These are phyloP conservation scores for Melaleuca alternifolia DNA, from an alignment of 345 rosid genomes.

Conservation along the genomic window DNA sequence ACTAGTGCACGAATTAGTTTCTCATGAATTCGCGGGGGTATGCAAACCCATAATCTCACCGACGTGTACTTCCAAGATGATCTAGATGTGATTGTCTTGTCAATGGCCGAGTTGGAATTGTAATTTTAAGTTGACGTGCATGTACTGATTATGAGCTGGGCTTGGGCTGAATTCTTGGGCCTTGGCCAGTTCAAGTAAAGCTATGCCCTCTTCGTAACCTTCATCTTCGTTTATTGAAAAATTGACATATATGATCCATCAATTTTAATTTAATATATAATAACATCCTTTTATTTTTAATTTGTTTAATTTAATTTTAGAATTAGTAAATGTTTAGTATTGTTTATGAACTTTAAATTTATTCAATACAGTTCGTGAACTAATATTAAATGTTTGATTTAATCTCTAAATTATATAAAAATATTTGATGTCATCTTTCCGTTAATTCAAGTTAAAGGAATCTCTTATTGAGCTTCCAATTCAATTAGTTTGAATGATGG, in stretches of 20 bases:
- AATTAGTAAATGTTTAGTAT: too few species aligned
- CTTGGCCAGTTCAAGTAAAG: background rate
- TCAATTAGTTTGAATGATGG: background rate
- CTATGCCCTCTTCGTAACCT: background rate
- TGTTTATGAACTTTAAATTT: too few species aligned
- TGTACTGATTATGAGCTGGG: background rate
- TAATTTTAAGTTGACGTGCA: background rate
- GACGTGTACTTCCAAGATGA: background rate
- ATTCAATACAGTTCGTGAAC: too few species aligned
- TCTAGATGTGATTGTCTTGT: background rate
- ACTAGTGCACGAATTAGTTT: background rate
- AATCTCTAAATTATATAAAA: too few species aligned
- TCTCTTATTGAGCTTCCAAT: background rate
- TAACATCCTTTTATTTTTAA: background rate
- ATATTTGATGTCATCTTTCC: accelerated
- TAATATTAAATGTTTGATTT: too few species aligned
- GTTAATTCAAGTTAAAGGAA: background rate
- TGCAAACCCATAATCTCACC: background rate
- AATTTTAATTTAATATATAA: background rate
- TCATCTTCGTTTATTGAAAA: background rate
- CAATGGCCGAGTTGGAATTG: background rate
- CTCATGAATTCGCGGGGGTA: background rate
- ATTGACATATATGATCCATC: background rate
- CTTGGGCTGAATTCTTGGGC: background rate
- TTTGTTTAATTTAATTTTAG: background rate